Evolutionary conservation across 768 basidiomycete genomes (phyloP).

Genomic region (Boletus fagicola): DNA sequence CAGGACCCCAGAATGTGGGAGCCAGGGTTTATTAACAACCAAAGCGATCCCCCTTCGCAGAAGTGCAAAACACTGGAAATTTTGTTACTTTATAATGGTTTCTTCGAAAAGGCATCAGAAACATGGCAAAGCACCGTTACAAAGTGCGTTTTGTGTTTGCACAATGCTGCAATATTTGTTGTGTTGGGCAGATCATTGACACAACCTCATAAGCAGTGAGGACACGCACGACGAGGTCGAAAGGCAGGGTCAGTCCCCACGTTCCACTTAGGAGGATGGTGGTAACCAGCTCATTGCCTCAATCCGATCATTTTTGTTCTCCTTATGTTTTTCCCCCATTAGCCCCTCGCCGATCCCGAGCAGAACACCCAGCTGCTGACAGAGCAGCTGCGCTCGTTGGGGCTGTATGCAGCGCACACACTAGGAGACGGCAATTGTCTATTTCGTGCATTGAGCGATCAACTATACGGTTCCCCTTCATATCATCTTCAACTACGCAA

Average conservation of each 20-base stretch:
- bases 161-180: conserved; percentile 26
- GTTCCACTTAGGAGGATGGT: conserved; percentile 19
- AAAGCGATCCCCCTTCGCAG: conserved; percentile 35
- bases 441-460: conserved; percentile 87
- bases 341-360: conserved; percentile 56
- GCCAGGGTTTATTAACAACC: conserved; percentile 34
- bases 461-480: conserved; percentile 73
- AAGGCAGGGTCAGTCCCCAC: conserved; percentile 50
- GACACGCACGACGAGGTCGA: conserved; percentile 57
- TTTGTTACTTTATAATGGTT: conserved; percentile 40
- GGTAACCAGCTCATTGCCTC: conserved; percentile 17
- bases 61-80: conserved; percentile 24
- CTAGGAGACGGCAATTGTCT: conserved; percentile 92
- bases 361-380: conserved; percentile 65
- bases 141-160: conserved; percentile 39
- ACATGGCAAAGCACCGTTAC: conserved; percentile 36
- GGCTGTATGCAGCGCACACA: conserved; percentile 84
- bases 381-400: conserved; percentile 70
- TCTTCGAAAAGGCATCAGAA: conserved; percentile 41
- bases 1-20: conserved; percentile 36
- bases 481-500: conserved; percentile 65
- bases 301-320: conserved; percentile 13
- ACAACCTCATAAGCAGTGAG: conserved; percentile 41
- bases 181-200: conserved; percentile 28
- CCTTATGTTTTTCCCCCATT: conserved; percentile 1